Conservation (phyloP, 441 rosid species). For the Biscutella laevigata region DNA sequence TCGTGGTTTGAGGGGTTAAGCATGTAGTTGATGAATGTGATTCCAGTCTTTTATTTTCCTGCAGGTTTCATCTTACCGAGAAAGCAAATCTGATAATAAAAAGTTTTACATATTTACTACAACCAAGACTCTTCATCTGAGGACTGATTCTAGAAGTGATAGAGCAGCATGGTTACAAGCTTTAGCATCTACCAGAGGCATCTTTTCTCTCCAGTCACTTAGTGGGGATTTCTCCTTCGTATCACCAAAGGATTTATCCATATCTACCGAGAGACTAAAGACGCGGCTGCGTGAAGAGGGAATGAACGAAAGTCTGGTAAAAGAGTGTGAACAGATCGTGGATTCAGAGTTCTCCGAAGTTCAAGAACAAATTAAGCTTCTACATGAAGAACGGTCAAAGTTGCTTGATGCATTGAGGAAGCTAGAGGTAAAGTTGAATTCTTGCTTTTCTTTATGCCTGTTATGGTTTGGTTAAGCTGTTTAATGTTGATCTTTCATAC, state of each 20-base stretch:
- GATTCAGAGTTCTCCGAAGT: slow-evolving; percentile 65
- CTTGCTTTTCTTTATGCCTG: not conserved
- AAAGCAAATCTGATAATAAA: slow-evolving; percentile 89
- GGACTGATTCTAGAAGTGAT: slow-evolving; percentile 72
- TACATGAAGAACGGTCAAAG: slow-evolving; percentile 62
- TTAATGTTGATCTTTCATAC: not conserved
- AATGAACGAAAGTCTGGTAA: slow-evolving; percentile 50
- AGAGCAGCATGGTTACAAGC: slow-evolving; percentile 93
- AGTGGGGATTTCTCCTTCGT: slow-evolving; percentile 45
- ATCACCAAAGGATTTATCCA: slow-evolving; percentile 43
- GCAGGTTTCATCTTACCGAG: slow-evolving; percentile 94
- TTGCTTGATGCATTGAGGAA: slow-evolving; percentile 70
- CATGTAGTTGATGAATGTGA: not conserved
- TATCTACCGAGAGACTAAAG: slow-evolving; percentile 67
- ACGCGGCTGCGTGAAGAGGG: slow-evolving; percentile 60
- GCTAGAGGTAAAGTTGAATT: slow-evolving; percentile 49
- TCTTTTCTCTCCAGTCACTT: slow-evolving; percentile 48
- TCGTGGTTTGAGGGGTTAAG: not conserved
- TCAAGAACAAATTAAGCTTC: slow-evolving; percentile 53
- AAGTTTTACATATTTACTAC: slow-evolving; percentile 86
- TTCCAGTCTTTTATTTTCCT: slow-evolving; percentile 19
- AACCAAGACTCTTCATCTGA: slow-evolving; percentile 85
- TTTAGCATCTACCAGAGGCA: slow-evolving; percentile 54
- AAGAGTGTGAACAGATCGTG: slow-evolving; percentile 83
- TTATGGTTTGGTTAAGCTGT: slow-evolving; percentile 7